These are phyloP conservation scores for Pilasporangium apinafurcum DNA, from an alignment of 352 stramenopile species.

Conservation along the genomic window DNA sequence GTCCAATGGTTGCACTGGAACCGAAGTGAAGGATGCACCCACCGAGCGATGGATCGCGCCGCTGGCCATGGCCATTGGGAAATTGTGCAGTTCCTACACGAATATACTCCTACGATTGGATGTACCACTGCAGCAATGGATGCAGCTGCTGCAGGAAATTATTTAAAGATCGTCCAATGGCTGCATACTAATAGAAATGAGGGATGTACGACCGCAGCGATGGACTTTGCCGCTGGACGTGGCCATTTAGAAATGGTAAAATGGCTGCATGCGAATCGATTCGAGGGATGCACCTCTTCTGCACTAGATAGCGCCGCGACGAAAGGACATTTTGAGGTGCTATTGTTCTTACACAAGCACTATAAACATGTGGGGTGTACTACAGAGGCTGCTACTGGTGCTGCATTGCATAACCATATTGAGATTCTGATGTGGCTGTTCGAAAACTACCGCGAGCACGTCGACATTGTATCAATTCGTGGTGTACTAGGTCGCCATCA, in stretches of 20 bases:
- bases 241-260: conserved; percentile 9
- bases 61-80: conserved; percentile 3
- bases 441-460: too few species aligned
- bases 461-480: too few species aligned
- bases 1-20: conserved; percentile 54
- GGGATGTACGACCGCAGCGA: conserved; percentile 9
- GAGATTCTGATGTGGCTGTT: conserved; percentile 15
- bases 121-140: conserved; percentile 19
- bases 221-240: conserved; percentile 4
- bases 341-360: conserved; percentile 15
- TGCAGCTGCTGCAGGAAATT: conserved; percentile 9
- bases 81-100: conserved; percentile 7
- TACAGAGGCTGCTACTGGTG: conserved; percentile 13
- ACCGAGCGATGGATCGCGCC: conserved; percentile 6
- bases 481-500: too few species aligned
- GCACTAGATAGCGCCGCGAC: conserved; percentile 22
- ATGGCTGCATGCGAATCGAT: conserved; percentile 12
- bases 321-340: conserved; percentile 19
- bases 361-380: too few species aligned
- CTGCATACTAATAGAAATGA: conserved; percentile 10
- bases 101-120: conserved; percentile 7
- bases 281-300: conserved; percentile 11
- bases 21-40: conserved; percentile 46
- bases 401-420: conserved; percentile 4
- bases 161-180: conserved; percentile 12